A percentile compares a stretch with the other conserved stretches of the same genome.
Evolutionary conservation across 768 basidiomycete genomes (phyloP).

Genomic region (Tulasnella sp.): DNA sequence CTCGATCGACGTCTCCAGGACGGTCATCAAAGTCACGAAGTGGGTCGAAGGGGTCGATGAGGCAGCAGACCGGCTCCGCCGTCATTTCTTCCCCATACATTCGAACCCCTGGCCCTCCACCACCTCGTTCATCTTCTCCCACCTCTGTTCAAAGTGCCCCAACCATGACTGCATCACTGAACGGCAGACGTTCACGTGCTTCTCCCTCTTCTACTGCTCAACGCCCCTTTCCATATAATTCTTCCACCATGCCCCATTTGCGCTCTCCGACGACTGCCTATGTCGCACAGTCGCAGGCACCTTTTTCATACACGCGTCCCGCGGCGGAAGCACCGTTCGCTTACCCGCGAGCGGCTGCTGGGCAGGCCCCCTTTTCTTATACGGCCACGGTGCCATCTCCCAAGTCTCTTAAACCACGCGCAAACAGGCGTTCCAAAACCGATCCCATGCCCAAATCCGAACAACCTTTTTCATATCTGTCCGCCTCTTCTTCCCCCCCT

Average conservation of each 20-base stretch:
- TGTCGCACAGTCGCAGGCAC: not conserved
- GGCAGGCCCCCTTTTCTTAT: constrained; percentile 9
- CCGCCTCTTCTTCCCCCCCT: not conserved
- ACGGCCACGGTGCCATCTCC: no score
- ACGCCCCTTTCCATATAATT: not conserved
- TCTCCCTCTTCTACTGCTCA: not conserved
- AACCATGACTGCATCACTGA: not conserved
- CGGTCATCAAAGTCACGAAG: no score
- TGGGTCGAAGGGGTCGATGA: no score
- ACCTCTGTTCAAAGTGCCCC: not conserved
- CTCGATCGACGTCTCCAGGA: no score
- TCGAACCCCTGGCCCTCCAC: no score
- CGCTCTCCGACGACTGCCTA: not conserved
- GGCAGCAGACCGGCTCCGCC: no score
- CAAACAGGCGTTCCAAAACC: no score
- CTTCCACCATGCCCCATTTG: no score
- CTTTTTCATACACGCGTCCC: constrained; percentile 4
- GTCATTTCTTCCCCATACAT: no score
- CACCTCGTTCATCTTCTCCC: not conserved
- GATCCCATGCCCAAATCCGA: no score
- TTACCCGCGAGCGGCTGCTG: constrained; percentile 2
- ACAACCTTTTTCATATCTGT: not conserved
- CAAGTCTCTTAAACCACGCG: no score
- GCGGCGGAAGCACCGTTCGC: constrained; percentile 7
- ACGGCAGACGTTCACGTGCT: constrained; percentile 1